Evolutionary conservation across 2,329 filamentous ascomycete species (phyloP).

Genomic region (Chaetomiaceae sp.): DNA sequence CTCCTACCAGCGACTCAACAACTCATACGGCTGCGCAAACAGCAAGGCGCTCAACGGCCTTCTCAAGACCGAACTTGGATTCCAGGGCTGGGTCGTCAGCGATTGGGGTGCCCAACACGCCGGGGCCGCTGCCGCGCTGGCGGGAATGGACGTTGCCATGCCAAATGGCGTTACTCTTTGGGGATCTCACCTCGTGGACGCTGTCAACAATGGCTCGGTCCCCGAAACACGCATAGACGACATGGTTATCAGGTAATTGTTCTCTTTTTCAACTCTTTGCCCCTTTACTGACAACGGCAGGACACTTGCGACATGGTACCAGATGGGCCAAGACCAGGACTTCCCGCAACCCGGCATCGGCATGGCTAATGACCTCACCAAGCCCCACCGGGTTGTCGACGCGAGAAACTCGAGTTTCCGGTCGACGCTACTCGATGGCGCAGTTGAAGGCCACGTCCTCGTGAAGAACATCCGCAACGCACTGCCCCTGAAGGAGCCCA

Average conservation of each 20-base stretch:
- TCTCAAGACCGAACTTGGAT: constrained; percentile 58
- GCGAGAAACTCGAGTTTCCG: constrained; percentile 46
- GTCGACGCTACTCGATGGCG: constrained; percentile 47
- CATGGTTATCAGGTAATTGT: constrained; percentile 48
- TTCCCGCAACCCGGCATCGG: constrained; percentile 47
- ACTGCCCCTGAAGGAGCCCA: constrained; percentile 49
- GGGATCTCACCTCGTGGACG: constrained; percentile 51
- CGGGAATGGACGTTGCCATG: constrained; percentile 71
- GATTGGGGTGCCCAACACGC: constrained; percentile 67
- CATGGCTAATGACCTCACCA: constrained; percentile 45
- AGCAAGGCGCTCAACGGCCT: constrained; percentile 63
- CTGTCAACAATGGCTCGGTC: constrained; percentile 58
- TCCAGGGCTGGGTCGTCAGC: constrained; percentile 61
- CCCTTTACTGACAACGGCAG: constrained; percentile 23
- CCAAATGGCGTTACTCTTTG: constrained; percentile 42
- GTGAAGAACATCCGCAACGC: constrained; percentile 56
- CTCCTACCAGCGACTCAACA: constrained; percentile 68
- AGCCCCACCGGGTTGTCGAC: constrained; percentile 51
- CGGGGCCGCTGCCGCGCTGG: constrained; percentile 56
- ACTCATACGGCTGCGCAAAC: constrained; percentile 67
- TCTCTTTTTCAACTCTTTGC: not conserved
- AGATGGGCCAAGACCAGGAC: constrained; percentile 47
- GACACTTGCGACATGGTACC: constrained; percentile 54
- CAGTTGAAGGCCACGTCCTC: constrained; percentile 59
- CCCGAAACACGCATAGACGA: constrained; percentile 53